phyloP scores from a whole-genome alignment of 192 early-diverging fungal genomes.

The Backusella morwellensis region DNA sequence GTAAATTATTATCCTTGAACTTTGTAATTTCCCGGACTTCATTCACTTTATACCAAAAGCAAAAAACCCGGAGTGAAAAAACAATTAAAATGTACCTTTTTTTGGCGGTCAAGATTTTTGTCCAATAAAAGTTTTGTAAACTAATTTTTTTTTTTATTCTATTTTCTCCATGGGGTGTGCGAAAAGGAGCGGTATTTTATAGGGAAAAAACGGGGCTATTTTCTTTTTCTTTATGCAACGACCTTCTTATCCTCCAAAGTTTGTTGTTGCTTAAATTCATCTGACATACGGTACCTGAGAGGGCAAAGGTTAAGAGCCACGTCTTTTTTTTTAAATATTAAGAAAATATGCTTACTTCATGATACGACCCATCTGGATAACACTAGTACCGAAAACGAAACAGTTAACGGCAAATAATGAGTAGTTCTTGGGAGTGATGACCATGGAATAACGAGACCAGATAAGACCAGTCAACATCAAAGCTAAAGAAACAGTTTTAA shows the following conservation, averaged over 20 bases:
- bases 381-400: constrained; percentile 88
- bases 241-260: background rate
- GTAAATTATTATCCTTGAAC: background rate
- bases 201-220: constrained; percentile 4
- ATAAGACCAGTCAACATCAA: constrained; percentile 93
- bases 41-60: background rate
- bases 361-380: constrained; percentile 86
- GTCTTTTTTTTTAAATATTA: background rate
- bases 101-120: background rate
- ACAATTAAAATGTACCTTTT: background rate
- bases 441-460: constrained; percentile 95
- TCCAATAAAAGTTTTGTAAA: background rate
- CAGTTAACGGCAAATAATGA: constrained; percentile 88
- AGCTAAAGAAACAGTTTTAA: constrained; percentile 44
- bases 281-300: constrained; percentile 36
- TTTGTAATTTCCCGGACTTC: background rate
- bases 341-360: constrained; percentile 49
- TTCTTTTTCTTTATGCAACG: background rate
- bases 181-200: constrained; percentile 2
- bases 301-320: background rate
- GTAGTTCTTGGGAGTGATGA: constrained; percentile 94
- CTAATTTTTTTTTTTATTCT: background rate
- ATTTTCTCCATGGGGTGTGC: background rate
- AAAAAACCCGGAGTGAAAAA: background rate
- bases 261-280: constrained; percentile 37